Base-by-base conservation (phyloP, 1,139 yeast genomes). In the Taphrina betulina region DNA sequence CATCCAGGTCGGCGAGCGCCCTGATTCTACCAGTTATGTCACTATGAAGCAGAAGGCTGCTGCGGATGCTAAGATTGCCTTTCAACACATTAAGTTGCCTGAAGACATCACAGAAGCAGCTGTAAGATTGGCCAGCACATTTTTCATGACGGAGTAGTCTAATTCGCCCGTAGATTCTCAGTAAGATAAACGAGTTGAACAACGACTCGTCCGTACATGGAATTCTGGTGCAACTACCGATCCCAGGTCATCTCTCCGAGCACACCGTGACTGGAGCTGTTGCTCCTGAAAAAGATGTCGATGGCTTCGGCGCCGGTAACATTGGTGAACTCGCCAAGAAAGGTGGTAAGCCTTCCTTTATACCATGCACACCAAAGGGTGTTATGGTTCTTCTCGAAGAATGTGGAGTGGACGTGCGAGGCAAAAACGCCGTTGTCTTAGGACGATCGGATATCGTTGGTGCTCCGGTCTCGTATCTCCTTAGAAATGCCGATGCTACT, bases 361-460 rank as follows among this genome's bases (percentile, higher is more conserved):
- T 86, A 64, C 98, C 99, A 33, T 92, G 98, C 72, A 92, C 99
- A 41, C 98, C 99, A 57, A 82, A 87, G 74, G 99, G 98, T 42
- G 83, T 90, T 67, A 81, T 92, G 75, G 84, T 81, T 64, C 76
- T 92, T 64, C 77, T 92, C 65, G 73, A 80, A 60, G 76, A 79
- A 63, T 74, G 86, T 50, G 76, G 80, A 28, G 84, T 89, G 22
- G 69, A 74, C 2, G 69, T 88, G 53, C 74, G 78, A 37, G 98
- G 97, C 61, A 78, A 86, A 63, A 78, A 79, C 63, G 96, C 95
- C n/a, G 96, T 90, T 46, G 97, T 92, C 31, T 76, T 92, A 60
- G 98, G 99, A 58, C 81, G 98, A 72, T 85, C 95, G 38, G 97
- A 92, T 67, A 92, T 92, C 65, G 98, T 92, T 36, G 99, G 99